phyloP scores from a whole-genome alignment of 192 early-diverging fungal genomes.

The Mortierella alpina region DNA sequence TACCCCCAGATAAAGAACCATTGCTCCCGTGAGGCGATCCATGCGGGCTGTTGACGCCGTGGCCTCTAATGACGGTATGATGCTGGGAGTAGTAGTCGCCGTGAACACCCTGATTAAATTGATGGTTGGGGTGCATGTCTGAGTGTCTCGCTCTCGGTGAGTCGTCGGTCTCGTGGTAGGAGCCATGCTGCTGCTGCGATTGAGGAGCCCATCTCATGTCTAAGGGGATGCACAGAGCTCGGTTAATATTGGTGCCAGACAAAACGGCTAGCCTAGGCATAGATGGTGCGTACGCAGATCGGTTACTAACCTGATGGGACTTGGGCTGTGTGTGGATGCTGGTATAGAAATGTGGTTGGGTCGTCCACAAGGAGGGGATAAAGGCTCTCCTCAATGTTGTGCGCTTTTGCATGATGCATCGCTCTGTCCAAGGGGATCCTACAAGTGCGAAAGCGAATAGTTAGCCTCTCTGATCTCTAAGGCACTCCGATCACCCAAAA shows the following conservation, averaged over 20 bases:
- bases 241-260: neutral
- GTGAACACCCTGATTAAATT: slow-evolving; percentile 41
- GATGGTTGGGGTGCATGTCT: slow-evolving; percentile 35
- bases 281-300: neutral
- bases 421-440: slow-evolving; percentile 64
- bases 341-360: slow-evolving; percentile 73
- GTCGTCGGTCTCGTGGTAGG: slow-evolving; percentile 37
- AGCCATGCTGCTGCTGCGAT: slow-evolving; percentile 28
- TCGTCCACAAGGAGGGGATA: slow-evolving; percentile 84
- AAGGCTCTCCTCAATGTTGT: slow-evolving; percentile 75
- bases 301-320: slow-evolving; percentile 24
- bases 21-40: slow-evolving; percentile 50
- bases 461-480: neutral
- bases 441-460: neutral
- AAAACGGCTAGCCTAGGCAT: neutral
- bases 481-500: neutral
- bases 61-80: slow-evolving; percentile 28
- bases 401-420: slow-evolving; percentile 72
- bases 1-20: slow-evolving; percentile 51
- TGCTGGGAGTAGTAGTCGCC: slow-evolving; percentile 46
- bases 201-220: slow-evolving; percentile 48
- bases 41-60: slow-evolving; percentile 43
- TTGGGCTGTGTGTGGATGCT: slow-evolving; percentile 35
- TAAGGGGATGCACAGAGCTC: neutral
- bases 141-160: slow-evolving; percentile 32